These are phyloP conservation scores for Metroxylon sagu DNA, from an alignment of 176 grass and related monocot species.

Conservation along the genomic window DNA sequence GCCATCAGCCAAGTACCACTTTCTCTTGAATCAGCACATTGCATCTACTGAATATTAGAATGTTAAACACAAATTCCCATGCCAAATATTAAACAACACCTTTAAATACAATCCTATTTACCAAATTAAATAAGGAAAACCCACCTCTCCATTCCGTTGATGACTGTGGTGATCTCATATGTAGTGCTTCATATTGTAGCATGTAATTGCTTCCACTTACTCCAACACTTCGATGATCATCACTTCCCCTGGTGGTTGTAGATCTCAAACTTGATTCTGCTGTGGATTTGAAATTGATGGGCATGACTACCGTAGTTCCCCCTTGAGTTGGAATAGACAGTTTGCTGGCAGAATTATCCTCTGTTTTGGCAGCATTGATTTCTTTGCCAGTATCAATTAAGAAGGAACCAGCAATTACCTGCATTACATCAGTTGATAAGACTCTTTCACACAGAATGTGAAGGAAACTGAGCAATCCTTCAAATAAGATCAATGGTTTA, in stretches of 20 bases:
- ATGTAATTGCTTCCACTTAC: conserved; percentile 2
- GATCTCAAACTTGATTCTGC: background rate
- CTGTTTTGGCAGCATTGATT: background rate
- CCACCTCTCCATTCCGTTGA: conserved; percentile 13
- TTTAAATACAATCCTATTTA: too few relatives aligned
- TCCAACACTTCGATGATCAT: background rate
- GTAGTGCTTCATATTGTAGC: background rate
- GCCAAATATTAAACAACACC: too few relatives aligned
- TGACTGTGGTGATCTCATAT: background rate
- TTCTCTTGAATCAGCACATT: too few relatives aligned
- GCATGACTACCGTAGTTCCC: conserved; percentile 6
- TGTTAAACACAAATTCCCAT: too few relatives aligned
- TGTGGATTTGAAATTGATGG: background rate
- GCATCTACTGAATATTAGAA: too few relatives aligned
- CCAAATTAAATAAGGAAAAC: background rate
- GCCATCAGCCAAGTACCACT: too few relatives aligned
- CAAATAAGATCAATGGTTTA: conserved; percentile 1
- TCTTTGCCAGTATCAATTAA: conserved; percentile 3
- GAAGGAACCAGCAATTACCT: conserved; percentile 22
- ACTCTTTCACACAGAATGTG: too few relatives aligned
- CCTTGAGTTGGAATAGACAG: background rate
- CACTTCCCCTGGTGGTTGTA: background rate
- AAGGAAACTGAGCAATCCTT: background rate
- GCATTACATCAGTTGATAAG: background rate
- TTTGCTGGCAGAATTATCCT: conserved; percentile 2